Evolutionary conservation across 2,329 filamentous ascomycete species (phyloP).

Genomic region (Hypoxylon sp.): DNA sequence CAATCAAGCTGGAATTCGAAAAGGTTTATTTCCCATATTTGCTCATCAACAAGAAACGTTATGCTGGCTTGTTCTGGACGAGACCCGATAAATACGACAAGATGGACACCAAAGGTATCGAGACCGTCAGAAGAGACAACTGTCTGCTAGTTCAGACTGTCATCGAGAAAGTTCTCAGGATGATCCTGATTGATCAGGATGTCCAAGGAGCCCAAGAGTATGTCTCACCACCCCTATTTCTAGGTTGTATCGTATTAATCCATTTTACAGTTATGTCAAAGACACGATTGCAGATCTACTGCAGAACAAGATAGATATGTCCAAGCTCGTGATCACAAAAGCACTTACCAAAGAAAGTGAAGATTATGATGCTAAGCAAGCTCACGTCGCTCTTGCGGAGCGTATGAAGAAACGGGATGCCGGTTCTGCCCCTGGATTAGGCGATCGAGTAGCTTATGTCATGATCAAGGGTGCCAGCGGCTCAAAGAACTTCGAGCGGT

Average conservation of each 20-base stretch:
- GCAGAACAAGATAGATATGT: conserved; percentile 99
- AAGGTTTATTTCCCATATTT: conserved; percentile 99
- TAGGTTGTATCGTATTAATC: conserved; percentile 56
- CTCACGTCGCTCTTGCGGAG: conserved; percentile 93
- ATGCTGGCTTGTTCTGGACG: conserved; percentile 98
- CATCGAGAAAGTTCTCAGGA: conserved; percentile 95
- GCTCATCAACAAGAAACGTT: conserved; percentile 99
- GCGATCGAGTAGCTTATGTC: conserved; percentile 97
- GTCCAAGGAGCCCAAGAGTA: conserved; percentile 93
- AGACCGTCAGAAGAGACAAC: conserved; percentile 97
- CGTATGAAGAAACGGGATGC: conserved; percentile 98
- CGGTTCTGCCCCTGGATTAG: conserved; percentile 91
- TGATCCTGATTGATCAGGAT: conserved; percentile 95
- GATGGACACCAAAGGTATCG: conserved; percentile 99
- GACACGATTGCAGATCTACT: conserved; percentile 94
- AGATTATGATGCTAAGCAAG: conserved; percentile 88
- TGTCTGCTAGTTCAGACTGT: conserved; percentile 96
- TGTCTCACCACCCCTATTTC: conserved; percentile 58
- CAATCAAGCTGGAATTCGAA: conserved; percentile 99
- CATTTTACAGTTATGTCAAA: conserved; percentile 84
- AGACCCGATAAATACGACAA: conserved; percentile 96
- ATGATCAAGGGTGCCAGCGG: conserved; percentile 93
- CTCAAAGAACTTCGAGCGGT: conserved; percentile 96
- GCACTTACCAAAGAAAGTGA: conserved; percentile 86
- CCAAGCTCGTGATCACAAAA: conserved; percentile 98